Base-by-base conservation (phyloP, 2,329 filamentous ascomycete species). In the Aureobasidium mangrovei region DNA sequence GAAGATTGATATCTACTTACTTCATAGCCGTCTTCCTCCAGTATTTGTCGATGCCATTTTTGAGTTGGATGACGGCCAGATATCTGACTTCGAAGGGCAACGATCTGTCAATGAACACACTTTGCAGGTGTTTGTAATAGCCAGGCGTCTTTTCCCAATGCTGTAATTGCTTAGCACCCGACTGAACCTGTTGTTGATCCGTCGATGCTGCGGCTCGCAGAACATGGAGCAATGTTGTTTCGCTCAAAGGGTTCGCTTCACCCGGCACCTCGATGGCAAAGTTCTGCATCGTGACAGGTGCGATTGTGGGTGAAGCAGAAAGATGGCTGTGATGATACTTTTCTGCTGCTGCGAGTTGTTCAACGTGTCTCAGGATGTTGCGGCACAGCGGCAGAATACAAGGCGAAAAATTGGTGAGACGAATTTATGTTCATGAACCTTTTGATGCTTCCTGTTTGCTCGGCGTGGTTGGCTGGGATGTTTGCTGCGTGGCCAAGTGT, bases 31-130 rank as follows among this genome's bases (percentile, higher is more conserved):
- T 87, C 66, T 78, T 88, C 65, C 93, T 81, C 93, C 93, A 98
- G 70, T 90, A 89, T 67, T 86, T 90, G 67, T 97, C 91, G 69
- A 97, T 91, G 54, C 91, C 93, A 69, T 97, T 96, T 69, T 97
- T 97, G 53, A 98, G 78, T 67, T 95, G 88, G 61, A 97, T 95
- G 56, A 97, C 82, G 53, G 91, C 87, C 8, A 96, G 83, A 64
- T 95, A 90, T 58, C 93, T 86, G 52, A 91, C 80, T 63, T 94
- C 84, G 56, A 81, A 72, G 1, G 88, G 86, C 1, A 94, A 74
- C 2, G 82, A 82, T 58, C 82, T 83, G 72, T 95, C 87, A 59
- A 95, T 78, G 67, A 91, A 96, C 35, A 89, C 80, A 61, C 84
- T 79, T 61, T 77, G 74, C 1, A 77, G 67, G 51, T 77, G 65